phyloP scores from a whole-genome alignment of 805 yeast genomes.

The Candida insectalens region DNA sequence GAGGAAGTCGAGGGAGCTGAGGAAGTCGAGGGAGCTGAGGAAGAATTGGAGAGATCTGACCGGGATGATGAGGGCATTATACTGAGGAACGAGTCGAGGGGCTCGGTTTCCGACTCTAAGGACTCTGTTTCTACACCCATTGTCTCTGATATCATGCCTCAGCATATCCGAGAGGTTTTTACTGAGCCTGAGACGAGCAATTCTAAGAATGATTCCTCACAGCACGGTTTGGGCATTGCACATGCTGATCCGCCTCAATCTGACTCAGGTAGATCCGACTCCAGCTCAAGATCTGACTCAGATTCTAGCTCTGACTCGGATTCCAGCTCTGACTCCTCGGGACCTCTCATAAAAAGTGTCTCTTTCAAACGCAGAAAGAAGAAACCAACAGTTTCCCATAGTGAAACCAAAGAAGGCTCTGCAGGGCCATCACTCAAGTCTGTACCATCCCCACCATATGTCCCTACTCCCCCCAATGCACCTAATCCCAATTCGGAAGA shows the following conservation, averaged over 20 bases:
- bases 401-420: not conserved
- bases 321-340: too few species aligned
- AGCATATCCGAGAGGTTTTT: conserved; percentile 4
- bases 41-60: not conserved
- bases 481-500: conserved; percentile 12
- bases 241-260: too few species aligned
- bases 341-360: too few species aligned
- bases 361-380: too few species aligned
- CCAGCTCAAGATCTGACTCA: too few species aligned
- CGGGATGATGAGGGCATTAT: not conserved
- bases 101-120: conserved; percentile 2
- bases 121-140: not conserved
- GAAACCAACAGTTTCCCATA: not conserved
- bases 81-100: not conserved
- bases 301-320: too few species aligned
- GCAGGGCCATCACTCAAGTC: conserved; percentile 11
- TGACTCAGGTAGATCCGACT: too few species aligned
- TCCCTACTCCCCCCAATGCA: too few species aligned
- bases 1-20: conserved; percentile 7
- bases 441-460: too few species aligned
- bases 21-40: not conserved
- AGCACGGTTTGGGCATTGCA: too few species aligned
- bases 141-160: not conserved
- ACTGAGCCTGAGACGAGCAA: not conserved
- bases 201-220: too few species aligned